Conservation (phyloP, 169 alveolate genomes). For the Babesia bigemina region DNA sequence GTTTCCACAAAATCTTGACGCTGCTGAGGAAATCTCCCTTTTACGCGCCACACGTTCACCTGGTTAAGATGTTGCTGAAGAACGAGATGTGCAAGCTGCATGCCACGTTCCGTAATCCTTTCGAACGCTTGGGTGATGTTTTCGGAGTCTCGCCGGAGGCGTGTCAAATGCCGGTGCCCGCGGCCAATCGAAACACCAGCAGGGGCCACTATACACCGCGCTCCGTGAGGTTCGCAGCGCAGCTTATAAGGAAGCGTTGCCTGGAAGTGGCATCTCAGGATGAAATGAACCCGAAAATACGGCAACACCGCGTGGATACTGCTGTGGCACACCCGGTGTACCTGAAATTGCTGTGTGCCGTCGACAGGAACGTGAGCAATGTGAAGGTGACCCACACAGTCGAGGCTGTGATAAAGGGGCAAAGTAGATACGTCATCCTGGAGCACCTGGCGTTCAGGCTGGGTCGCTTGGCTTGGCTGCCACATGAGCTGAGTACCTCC, state of each 20-base stretch:
- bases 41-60: constrained; percentile 30
- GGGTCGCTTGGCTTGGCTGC: background rate
- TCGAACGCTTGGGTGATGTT: background rate
- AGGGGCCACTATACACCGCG: constrained; percentile 10
- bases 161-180: background rate
- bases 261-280: background rate
- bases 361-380: background rate
- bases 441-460: constrained; percentile 6
- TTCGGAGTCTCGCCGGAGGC: background rate
- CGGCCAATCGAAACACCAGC: background rate
- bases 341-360: constrained; percentile 21
- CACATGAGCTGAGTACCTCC: background rate
- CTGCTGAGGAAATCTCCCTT: constrained; percentile 8
- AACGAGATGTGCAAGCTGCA: constrained; percentile 36
- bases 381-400: constrained; percentile 10
- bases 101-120: constrained; percentile 21
- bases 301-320: constrained; percentile 7
- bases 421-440: background rate
- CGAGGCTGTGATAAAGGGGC: background rate
- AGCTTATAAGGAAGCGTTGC: constrained; percentile 15
- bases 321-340: constrained; percentile 9
- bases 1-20: constrained; percentile 23
- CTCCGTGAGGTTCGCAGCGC: constrained; percentile 19
- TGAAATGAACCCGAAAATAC: background rate
- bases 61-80: constrained; percentile 45